phyloP scores from a whole-genome alignment of 2,329 filamentous ascomycete species.

The Juglanconis oblonga region DNA sequence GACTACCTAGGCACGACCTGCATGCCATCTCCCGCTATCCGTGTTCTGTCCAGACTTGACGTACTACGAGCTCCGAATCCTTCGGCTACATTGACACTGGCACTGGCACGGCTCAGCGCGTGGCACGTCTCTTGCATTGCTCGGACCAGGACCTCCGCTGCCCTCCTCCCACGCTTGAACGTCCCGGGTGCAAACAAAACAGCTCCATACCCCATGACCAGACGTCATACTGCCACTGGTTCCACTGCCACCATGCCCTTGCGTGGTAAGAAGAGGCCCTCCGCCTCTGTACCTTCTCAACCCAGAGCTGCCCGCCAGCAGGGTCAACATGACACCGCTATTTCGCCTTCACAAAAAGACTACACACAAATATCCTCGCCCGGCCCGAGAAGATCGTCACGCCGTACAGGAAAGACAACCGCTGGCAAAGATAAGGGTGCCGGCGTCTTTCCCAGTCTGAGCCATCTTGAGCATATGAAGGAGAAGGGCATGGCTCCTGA shows the following conservation, averaged over 20 bases:
- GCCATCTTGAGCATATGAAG: not conserved
- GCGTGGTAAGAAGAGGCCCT: conserved; percentile 5
- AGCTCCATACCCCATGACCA: not conserved
- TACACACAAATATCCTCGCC: not conserved
- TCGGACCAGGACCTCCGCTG: conserved; percentile 4
- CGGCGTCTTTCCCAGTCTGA: not conserved
- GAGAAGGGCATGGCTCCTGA: not conserved
- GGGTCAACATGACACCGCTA: not conserved
- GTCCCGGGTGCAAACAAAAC: not conserved
- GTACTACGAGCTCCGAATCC: conserved; percentile 6
- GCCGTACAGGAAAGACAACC: not conserved
- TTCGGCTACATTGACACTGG: not conserved
- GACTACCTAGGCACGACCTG: not conserved
- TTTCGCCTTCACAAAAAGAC: not conserved
- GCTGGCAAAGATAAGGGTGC: not conserved
- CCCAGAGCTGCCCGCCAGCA: not conserved
- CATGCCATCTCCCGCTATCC: conserved; percentile 1
- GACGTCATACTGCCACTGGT: conserved; percentile 12
- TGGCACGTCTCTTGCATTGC: not conserved
- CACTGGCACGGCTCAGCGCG: not conserved
- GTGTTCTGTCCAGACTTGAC: not conserved
- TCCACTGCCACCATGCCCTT: conserved; percentile 7
- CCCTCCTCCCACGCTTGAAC: not conserved
- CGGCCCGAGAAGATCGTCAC: conserved; percentile 6
- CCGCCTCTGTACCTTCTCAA: not conserved